A percentile compares a stretch with the other conserved stretches of the same genome.
Conservation (phyloP, 2,329 filamentous ascomycete species). For the Fusarium sp. region DNA sequence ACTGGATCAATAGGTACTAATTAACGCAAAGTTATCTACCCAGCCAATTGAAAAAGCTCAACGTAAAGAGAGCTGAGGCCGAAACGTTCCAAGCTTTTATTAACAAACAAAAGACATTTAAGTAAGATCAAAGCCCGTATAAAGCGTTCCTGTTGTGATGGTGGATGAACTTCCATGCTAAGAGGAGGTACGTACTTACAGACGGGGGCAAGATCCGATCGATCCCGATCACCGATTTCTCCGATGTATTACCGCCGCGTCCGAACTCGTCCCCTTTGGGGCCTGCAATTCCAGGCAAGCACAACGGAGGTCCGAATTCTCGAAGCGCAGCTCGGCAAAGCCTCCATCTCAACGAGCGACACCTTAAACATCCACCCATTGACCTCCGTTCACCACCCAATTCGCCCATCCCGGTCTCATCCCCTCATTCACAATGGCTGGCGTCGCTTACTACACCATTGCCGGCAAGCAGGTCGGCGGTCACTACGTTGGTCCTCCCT, state of each 20-base stretch:
- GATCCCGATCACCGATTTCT: conserved; percentile 34
- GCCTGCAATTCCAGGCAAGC: conserved; percentile 52
- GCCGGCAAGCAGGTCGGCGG: conserved; percentile 71
- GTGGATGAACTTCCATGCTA: background rate
- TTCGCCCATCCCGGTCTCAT: conserved; percentile 41
- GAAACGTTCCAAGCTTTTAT: no score
- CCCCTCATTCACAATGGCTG: conserved; percentile 51
- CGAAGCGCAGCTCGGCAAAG: conserved; percentile 47
- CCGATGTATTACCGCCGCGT: conserved; percentile 48
- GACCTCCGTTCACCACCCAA: conserved; percentile 44
- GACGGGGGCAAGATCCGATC: conserved; percentile 29
- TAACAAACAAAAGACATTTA: background rate
- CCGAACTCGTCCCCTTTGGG: conserved; percentile 22
- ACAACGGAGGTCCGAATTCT: conserved; percentile 38
- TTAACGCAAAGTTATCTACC: background rate
- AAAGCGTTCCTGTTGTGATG: background rate
- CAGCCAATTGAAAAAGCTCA: background rate
- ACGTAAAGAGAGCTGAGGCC: no score
- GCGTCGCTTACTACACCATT: conserved; percentile 62
- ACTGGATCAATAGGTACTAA: background rate
- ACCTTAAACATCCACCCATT: conserved; percentile 46
- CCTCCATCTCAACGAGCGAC: conserved; percentile 40
- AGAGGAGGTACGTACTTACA: background rate
- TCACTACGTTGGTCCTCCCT: conserved; percentile 65
- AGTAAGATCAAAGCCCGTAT: background rate